Base-by-base conservation (phyloP, 2,329 filamentous ascomycete species). In the Plenodomus biglobosus region DNA sequence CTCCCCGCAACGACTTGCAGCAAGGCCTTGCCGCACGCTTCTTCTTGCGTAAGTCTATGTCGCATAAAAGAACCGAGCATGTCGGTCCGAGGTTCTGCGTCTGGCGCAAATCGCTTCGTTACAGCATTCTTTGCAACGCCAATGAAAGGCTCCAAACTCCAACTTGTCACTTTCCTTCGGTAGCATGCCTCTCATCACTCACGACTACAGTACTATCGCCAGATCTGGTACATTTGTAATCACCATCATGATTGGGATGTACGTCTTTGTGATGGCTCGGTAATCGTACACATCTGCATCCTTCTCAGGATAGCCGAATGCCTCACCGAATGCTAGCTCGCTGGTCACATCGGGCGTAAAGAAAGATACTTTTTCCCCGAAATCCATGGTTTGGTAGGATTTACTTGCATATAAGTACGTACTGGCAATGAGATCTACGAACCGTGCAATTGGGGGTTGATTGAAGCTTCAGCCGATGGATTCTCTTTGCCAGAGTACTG, bases 331-430 rank as follows among this genome's bases (percentile, higher is more conserved):
- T 0, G 77, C 76, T 2, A 83, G 59, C 30, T 74, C 74, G 21
- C 73, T 78, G 50, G 83, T 80, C 40, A 80, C 74, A 51, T 83
- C 81, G 6, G 82, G 68, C 1, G 79, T 80, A 42, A 82, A 77
- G 62, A 72, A 83, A 30, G 80, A 76, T 1, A 73, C 66, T 47
- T 78, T 78, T 3, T 66, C 63, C 2, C 68, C 76, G 44, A 78
- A 64, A 42, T 82, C 78, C 44, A 66, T 61, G 1, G 68, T 56
- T 0, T 59, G 72, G 3, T 74, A 70, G 2, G 71, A 61, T 16
- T 48, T 27, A 1, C 40, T 10, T 0, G 44, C 53, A 1, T 56
- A 62, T 1, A 65, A 8, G 22, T 77, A 82, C 49, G 76, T 77
- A n/a, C 53, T 59, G 45, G 75, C 69, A 35, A 82, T 75, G 4